phyloP scores from a whole-genome alignment of 2,329 filamentous ascomycete genomes.

The Claviceps spartinae region DNA sequence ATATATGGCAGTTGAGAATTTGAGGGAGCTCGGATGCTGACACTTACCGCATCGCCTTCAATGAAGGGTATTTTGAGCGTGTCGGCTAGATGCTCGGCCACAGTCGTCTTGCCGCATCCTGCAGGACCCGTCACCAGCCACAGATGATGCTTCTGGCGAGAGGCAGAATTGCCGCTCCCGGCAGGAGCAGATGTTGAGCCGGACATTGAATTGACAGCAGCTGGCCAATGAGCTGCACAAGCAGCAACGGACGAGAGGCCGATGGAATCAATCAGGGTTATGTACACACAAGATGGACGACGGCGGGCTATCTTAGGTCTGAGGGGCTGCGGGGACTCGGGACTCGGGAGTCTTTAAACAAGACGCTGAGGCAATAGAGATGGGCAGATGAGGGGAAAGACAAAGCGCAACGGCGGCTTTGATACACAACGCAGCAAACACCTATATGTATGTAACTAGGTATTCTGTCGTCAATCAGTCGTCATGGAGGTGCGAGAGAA shows the following conservation, averaged over 20 bases:
- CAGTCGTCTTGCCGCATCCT: constrained; percentile 66
- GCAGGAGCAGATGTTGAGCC: constrained; percentile 17
- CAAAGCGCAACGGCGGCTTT: no score
- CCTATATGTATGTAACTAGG: neutral
- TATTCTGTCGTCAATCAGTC: neutral
- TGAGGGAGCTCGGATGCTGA: no score
- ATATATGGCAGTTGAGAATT: no score
- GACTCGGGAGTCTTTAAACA: no score
- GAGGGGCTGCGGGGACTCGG: no score
- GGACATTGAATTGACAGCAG: constrained; percentile 1
- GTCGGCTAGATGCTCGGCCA: constrained; percentile 51
- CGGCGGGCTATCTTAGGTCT: no score
- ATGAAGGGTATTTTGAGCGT: constrained; percentile 56
- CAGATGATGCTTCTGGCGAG: constrained; percentile 48
- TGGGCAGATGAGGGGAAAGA: no score
- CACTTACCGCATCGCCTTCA: constrained; percentile 60
- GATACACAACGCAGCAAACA: no score
- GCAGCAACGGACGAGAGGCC: neutral
- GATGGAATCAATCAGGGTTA: no score
- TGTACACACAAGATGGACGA: no score
- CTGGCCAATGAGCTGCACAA: no score
- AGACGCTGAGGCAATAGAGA: no score
- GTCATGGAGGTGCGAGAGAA: neutral
- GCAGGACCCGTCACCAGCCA: constrained; percentile 72
- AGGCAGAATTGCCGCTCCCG: constrained; percentile 11